Evolutionary conservation across 2,329 filamentous ascomycete genomes (phyloP).

Genomic region (Neopestalotiopsis sp.): DNA sequence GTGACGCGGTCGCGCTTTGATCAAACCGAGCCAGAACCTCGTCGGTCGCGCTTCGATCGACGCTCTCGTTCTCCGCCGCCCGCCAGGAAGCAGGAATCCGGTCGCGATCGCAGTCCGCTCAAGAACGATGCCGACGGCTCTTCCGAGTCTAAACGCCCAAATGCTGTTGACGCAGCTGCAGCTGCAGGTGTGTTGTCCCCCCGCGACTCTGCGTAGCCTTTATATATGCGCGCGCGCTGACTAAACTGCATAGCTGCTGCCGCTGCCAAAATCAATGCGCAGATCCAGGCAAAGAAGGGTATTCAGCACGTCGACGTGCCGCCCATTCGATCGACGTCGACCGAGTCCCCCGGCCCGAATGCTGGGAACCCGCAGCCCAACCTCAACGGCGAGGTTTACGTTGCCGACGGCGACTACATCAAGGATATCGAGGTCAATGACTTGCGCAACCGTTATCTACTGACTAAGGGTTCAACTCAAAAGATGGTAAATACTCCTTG

Average conservation of each 20-base stretch:
- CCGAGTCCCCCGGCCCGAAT: conserved; percentile 46
- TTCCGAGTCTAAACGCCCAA: conserved; percentile 48
- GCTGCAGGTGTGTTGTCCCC: conserved; percentile 69
- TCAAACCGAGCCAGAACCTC: conserved; percentile 83
- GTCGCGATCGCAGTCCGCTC: conserved; percentile 83
- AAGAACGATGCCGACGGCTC: conserved; percentile 47
- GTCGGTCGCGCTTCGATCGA: conserved; percentile 84
- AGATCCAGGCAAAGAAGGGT: conserved; percentile 84
- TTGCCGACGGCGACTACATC: conserved; percentile 96
- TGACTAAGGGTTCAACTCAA: conserved; percentile 96
- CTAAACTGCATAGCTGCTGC: conserved; percentile 69
- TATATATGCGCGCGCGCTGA: conserved; percentile 22
- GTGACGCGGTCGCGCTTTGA: conserved; percentile 93
- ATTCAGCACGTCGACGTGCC: conserved; percentile 91
- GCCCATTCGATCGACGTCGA: conserved; percentile 70
- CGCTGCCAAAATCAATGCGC: conserved; percentile 85
- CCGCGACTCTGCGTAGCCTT: conserved; percentile 17
- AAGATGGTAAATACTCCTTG: conserved; percentile 96
- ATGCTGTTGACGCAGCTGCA: conserved; percentile 71
- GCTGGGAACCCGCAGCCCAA: conserved; percentile 46
- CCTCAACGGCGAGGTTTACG: conserved; percentile 88
- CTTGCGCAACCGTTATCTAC: conserved; percentile 91
- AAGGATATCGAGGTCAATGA: conserved; percentile 99
- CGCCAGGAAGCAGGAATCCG: conserved; percentile 68
- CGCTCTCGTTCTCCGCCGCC: conserved; percentile 88